Base-by-base conservation (phyloP, 768 basidiomycete genomes). In the Trametes sanguinea region DNA sequence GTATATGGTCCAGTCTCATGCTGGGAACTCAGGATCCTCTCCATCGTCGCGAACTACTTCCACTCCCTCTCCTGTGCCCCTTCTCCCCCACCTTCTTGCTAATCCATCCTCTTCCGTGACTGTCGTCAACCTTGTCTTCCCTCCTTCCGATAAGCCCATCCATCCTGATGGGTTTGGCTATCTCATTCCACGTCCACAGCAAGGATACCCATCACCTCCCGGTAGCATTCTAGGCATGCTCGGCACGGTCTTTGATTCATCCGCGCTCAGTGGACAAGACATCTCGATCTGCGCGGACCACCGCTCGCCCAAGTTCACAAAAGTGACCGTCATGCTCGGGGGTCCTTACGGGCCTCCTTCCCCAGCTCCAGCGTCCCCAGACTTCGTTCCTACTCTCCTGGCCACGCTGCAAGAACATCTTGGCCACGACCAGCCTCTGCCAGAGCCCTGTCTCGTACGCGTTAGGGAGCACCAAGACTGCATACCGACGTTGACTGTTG, bases 131-230 rank as follows among this genome's bases (percentile, higher is more conserved):
- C 78, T 98, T 69, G 83, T 98, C 65, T 98, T 96, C 77, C 77
- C 85, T 46, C 70, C 72, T 33, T 57, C 71, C 64, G 71, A 82
- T 33, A 60, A 72, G 27, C 68, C 71, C 27, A 80, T 95, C 51
- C 89, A 94, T 67, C 94, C 94, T 0, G 80, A 81, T 2, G 96
- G 96, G 3, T 99, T 98, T 72, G 96, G 96, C 8, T 98, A 95
- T 77, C 88, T 99, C 69, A 82, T 97, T 54, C 94, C 95, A 0
- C 90, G 95, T 14, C 86, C 90, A 0, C 75, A 74, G 35, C 73
- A 73, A 4, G 87, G 80, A 22, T 89, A 91, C 65, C 68, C 62
- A 14, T n/a, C 37, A 2, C 17, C 55, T 0, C 53, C 30, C 16
- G 37, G 47, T 1, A 52, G 52, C 27, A 43, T 57, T 51, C 73